Evolutionary conservation across 768 basidiomycete genomes (phyloP), one percentile per base, ranked within the genome.

Genomic region (Rossbeevera mucosa): DNA sequence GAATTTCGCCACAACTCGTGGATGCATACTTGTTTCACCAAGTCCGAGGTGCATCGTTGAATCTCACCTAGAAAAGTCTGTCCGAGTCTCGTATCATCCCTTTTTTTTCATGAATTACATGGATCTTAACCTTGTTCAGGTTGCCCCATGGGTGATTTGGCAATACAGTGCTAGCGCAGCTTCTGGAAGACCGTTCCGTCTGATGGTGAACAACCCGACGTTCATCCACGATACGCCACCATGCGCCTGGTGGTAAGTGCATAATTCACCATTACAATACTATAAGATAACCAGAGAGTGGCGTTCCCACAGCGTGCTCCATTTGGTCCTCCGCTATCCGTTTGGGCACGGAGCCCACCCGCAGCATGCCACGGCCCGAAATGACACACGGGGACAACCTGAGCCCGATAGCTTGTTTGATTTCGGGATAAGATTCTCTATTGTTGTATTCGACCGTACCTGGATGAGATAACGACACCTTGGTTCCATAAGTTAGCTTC

Each of bases 131-230:
- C 48, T 29, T 53, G 59, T 50, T 47, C n/a, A 38, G 42, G 47
- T 41, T 41, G 44, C 44, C 48, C 54, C 50, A 61, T 61, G 40
- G 26, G 55, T 53, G 33, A 41, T 28, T 21, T 38, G 18, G 21
- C 21, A 43, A 43, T 44, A 47, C 36, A 47, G 41, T 20, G 11
- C 12, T 46, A 50, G 22, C 28, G 44, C 59, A 25, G 33, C 47
- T 29, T 38, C 36, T 18, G 21, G 36, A 41, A 51, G 16, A 24
- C 4, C 20, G n/a, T 49, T 49, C 41, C 50, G 48, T 44, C 44
- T 25, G 36, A 48, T 20, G 5, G 42, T 43, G 42, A 25, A 21
- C 41, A 25, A 6, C n/a, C 21, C 43, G 21, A 28, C 26, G 18
- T 11, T 12, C 20, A 7, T 30, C 20, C 47, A 43, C 24, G 24